Percentiles rank a stretch among this genome's conserved stretches.
Conservation (phyloP, 805 yeast genomes). For the Blastobotrys muscicola region DNA sequence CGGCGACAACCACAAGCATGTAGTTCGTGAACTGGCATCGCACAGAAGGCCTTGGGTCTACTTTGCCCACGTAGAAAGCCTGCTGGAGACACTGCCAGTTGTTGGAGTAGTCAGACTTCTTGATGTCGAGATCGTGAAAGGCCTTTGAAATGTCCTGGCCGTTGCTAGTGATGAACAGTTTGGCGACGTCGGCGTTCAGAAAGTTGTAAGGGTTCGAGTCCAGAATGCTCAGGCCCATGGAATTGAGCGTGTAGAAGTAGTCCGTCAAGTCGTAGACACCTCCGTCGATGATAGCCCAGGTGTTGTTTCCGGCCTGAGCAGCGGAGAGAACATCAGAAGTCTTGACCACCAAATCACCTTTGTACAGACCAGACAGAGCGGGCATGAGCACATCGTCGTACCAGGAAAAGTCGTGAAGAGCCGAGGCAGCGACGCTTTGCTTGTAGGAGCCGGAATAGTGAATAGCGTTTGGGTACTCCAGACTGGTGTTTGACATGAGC, state of each 20-base stretch:
- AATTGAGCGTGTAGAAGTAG: slow-evolving; percentile 26
- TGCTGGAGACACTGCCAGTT: slow-evolving; percentile 11
- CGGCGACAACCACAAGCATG: slow-evolving; percentile 57
- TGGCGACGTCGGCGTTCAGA: slow-evolving; percentile 19
- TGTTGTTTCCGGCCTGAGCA: slow-evolving; percentile 12
- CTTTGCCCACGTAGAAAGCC: neutral
- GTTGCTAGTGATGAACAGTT: neutral
- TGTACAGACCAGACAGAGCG: slow-evolving; percentile 25
- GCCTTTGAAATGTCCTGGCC: slow-evolving; percentile 45
- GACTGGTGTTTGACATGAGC: slow-evolving; percentile 26
- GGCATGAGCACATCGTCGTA: slow-evolving; percentile 29
- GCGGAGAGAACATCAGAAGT: slow-evolving; percentile 5
- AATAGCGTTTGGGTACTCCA: slow-evolving; percentile 18
- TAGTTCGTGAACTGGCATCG: slow-evolving; percentile 64
- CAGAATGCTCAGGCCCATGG: slow-evolving; percentile 18
- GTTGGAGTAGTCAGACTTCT: slow-evolving; percentile 6
- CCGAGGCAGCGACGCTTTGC: slow-evolving; percentile 23
- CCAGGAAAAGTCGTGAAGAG: slow-evolving; percentile 29
- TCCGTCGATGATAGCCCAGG: slow-evolving; percentile 27
- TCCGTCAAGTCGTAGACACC: slow-evolving; percentile 31
- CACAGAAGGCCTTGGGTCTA: slow-evolving; percentile 15
- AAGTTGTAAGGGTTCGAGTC: slow-evolving; percentile 20
- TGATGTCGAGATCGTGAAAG: slow-evolving; percentile 24
- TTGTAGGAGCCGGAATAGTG: slow-evolving; percentile 27
- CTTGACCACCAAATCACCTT: slow-evolving; percentile 29